Evolutionary conservation across 805 yeast species (phyloP).

Genomic region (Hanseniaspora clermontiae): DNA sequence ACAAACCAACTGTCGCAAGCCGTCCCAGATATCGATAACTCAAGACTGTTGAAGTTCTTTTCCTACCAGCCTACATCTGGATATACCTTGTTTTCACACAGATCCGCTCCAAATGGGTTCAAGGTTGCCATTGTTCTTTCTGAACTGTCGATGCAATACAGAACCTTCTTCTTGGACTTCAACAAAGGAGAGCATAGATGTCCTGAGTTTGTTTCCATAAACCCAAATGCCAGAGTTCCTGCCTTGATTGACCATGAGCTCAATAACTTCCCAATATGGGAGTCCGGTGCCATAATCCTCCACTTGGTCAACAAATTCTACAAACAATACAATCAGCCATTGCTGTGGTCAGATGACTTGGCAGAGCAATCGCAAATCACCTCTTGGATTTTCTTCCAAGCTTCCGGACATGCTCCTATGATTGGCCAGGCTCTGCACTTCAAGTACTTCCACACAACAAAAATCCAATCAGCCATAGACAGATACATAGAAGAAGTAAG

Average conservation of each 20-base stretch:
- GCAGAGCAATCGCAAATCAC: constrained; percentile 73
- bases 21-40: constrained; percentile 30
- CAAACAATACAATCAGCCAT: constrained; percentile 55
- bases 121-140: constrained; percentile 83
- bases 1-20: constrained; percentile 11
- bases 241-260: constrained; percentile 80
- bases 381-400: constrained; percentile 87
- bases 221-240: constrained; percentile 93
- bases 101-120: constrained; percentile 92
- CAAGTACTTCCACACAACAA: constrained; percentile 75
- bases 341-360: constrained; percentile 62
- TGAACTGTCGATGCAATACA: constrained; percentile 67
- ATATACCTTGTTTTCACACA: constrained; percentile 66
- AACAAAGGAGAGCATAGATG: constrained; percentile 83
- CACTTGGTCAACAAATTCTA: constrained; percentile 62
- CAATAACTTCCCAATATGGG: constrained; percentile 80
- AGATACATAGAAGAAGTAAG: constrained; percentile 86
- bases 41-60: constrained; percentile 59
- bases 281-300: constrained; percentile 80
- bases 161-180: constrained; percentile 75
- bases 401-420: constrained; percentile 98
- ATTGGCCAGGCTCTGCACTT: constrained; percentile 94
- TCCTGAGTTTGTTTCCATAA: constrained; percentile 84
- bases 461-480: constrained; percentile 79
- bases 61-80: constrained; percentile 70